Evolutionary conservation across 2,329 filamentous ascomycete species (phyloP).

Genomic region (Fusarium ramigenum): DNA sequence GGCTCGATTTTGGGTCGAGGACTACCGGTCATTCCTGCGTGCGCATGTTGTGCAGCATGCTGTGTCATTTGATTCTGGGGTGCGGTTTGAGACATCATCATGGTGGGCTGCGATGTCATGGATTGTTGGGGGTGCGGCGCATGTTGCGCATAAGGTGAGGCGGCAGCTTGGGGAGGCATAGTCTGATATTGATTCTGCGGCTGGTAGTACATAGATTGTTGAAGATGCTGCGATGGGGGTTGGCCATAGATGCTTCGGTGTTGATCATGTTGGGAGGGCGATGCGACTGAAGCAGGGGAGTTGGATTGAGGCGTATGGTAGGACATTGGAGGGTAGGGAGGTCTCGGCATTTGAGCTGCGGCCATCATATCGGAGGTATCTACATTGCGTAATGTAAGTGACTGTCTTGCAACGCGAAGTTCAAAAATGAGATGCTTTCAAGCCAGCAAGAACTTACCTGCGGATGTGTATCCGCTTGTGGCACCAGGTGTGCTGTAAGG

Average conservation of each 20-base stretch:
- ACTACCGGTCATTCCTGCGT: constrained; percentile 67
- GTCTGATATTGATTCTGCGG: constrained; percentile 70
- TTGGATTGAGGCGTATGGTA: constrained; percentile 97
- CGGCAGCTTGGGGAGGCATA: constrained; percentile 69
- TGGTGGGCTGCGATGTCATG: constrained; percentile 71
- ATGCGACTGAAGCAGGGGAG: constrained; percentile 92
- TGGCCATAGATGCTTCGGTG: constrained; percentile 88
- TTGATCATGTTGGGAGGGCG: constrained; percentile 87
- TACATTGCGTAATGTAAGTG: constrained; percentile 43
- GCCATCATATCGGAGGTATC: constrained; percentile 75
- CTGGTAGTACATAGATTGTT: constrained; percentile 81
- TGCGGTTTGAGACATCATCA: constrained; percentile 72
- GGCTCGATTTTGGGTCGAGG: constrained; percentile 71
- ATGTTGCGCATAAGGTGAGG: constrained; percentile 70
- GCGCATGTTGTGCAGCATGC: constrained; percentile 66
- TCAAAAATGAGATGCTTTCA: background rate
- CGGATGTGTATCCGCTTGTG: constrained; percentile 85
- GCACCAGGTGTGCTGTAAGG: constrained; percentile 85
- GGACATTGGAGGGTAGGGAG: constrained; percentile 84
- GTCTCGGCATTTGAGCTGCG: constrained; percentile 74
- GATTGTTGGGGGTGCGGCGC: constrained; percentile 60
- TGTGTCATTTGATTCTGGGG: constrained; percentile 68
- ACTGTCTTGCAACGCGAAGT: constrained; percentile 8
- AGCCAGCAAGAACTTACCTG: constrained; percentile 68
- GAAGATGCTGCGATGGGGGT: constrained; percentile 79